Evolutionary conservation across 306 rosid genomes (phyloP).

Genomic region (Lathyrus oleraceus): DNA sequence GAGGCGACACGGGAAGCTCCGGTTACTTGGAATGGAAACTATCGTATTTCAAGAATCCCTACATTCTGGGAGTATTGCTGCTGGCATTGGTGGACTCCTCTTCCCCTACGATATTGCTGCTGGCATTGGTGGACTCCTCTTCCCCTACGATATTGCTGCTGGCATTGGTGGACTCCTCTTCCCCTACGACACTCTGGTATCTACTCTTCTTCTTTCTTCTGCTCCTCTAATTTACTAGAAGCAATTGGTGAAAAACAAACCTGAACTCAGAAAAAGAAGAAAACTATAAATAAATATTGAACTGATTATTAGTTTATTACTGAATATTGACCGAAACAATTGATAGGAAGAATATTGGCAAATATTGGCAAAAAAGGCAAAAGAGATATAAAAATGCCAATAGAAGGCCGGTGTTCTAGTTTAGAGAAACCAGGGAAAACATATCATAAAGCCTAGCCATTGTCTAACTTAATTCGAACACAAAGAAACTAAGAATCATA

Average conservation of each 20-base stretch:
- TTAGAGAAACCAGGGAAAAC: too few relatives aligned
- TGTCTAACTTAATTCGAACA: too few relatives aligned
- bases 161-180: slow-evolving; percentile 50
- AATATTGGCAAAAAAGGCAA: neutral
- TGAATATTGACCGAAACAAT: neutral
- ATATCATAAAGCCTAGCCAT: too few relatives aligned
- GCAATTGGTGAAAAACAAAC: neutral
- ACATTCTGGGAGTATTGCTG: slow-evolving; percentile 38
- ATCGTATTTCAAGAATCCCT: slow-evolving; percentile 40
- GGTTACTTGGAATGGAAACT: slow-evolving; percentile 40
- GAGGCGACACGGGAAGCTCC: slow-evolving; percentile 41
- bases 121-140: too few relatives aligned
- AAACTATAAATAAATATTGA: too few relatives aligned
- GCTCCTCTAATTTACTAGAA: neutral
- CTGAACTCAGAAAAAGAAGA: neutral
- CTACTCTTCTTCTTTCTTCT: neutral
- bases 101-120: slow-evolving; percentile 50
- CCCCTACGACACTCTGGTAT: slow-evolving; percentile 45
- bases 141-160: slow-evolving; percentile 46
- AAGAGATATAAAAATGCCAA: neutral
- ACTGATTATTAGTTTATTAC: neutral
- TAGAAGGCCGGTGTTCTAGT: too few relatives aligned
- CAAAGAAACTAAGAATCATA: too few relatives aligned
- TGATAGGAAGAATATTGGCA: neutral
- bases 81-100: slow-evolving; percentile 49